Conservation (phyloP, 768 basidiomycete genomes). For the Rhizopogon salebrosus region DNA sequence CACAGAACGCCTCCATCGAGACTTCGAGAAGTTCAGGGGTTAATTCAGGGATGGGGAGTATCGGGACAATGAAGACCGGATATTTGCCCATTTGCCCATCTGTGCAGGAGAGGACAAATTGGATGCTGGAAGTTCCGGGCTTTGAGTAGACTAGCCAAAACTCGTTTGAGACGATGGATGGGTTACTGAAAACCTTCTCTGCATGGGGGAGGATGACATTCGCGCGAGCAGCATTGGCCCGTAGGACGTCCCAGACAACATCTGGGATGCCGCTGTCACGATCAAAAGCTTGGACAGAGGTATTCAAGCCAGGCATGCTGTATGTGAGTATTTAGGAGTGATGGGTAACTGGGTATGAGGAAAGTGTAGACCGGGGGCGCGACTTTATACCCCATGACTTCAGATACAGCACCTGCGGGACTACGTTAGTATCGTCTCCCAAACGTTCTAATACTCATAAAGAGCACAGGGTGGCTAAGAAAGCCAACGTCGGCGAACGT, state of each 20-base stretch:
- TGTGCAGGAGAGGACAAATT: constrained; percentile 58
- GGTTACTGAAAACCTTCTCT: constrained; percentile 13
- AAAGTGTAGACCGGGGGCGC: background rate
- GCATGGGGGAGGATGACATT: constrained; percentile 41
- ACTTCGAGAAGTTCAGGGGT: constrained; percentile 33
- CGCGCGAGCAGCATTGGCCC: constrained; percentile 25
- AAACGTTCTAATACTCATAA: constrained; percentile 15
- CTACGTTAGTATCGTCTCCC: background rate
- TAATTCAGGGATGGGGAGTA: constrained; percentile 32
- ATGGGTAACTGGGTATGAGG: constrained; percentile 15
- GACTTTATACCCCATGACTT: background rate
- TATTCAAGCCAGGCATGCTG: constrained; percentile 12
- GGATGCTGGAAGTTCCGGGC: constrained; percentile 21
- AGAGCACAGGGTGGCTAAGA: constrained; percentile 6
- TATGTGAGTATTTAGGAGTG: background rate
- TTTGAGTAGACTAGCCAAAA: constrained; percentile 28
- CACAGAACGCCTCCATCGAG: constrained; percentile 33
- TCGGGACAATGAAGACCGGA: constrained; percentile 51
- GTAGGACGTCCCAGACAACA: constrained; percentile 25
- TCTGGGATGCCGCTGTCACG: constrained; percentile 13
- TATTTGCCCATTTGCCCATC: constrained; percentile 50
- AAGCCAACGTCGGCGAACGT: constrained; percentile 5
- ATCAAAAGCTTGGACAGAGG: constrained; percentile 2
- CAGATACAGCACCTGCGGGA: background rate
- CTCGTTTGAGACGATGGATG: background rate